Percentiles rank a stretch among this genome's conserved stretches.
These are phyloP conservation scores for Xylaria castorea DNA, from an alignment of 495 filamentous ascomycete species.

Conservation along the genomic window DNA sequence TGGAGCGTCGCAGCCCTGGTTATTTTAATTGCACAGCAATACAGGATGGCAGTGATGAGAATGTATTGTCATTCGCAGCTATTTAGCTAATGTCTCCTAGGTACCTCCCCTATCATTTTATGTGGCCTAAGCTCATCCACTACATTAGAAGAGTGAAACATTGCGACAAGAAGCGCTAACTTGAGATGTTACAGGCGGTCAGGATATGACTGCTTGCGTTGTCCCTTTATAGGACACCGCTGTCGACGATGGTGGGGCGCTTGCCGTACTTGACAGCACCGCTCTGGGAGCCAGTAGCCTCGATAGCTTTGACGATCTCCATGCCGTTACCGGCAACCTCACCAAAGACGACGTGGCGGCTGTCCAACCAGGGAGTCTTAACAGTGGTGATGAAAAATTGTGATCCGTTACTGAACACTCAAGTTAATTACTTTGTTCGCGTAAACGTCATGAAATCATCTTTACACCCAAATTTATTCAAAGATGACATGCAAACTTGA, in stretches of 20 bases:
- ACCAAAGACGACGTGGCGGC: constrained; percentile 84
- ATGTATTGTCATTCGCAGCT: constrained; percentile 12
- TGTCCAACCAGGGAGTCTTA: constrained; percentile 74
- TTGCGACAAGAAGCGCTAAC: constrained; percentile 27
- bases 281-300: constrained; percentile 69
- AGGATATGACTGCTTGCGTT: constrained; percentile 9
- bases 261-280: constrained; percentile 67
- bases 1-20: neutral
- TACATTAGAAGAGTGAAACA: constrained; percentile 22
- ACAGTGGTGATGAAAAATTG: constrained; percentile 83
- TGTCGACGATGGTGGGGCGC: constrained; percentile 71
- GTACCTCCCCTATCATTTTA: constrained; percentile 26
- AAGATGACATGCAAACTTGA: neutral
- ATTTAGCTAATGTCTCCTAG: constrained; percentile 16
- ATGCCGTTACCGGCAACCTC: constrained; percentile 70
- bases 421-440: constrained; percentile 17
- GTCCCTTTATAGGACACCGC: constrained; percentile 60
- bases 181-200: constrained; percentile 34
- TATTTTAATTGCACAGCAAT: neutral
- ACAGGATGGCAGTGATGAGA: neutral
- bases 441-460: constrained; percentile 8
- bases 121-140: constrained; percentile 22
- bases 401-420: constrained; percentile 66
- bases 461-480: neutral
- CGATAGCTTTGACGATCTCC: constrained; percentile 72